These are phyloP conservation scores for Trypanosoma cruzi DNA, from an alignment of 208 protist genomes.

Conservation along the genomic window DNA sequence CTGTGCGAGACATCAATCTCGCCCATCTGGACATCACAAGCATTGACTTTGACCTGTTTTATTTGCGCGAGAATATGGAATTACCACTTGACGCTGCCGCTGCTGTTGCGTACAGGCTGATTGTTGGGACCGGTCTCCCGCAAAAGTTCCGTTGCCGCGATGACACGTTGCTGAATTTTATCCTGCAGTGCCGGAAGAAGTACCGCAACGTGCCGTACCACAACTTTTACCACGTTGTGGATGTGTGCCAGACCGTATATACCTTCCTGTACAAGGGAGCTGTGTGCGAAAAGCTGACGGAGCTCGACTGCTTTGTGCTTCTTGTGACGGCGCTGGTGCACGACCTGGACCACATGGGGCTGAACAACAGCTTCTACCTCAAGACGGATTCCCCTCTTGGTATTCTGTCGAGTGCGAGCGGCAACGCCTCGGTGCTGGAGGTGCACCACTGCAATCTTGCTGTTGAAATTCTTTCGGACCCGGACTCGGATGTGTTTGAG, in stretches of 20 bases:
- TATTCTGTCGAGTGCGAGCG: conserved; percentile 80
- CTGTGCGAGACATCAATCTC: conserved; percentile 41
- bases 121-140: conserved; percentile 61
- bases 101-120: conserved; percentile 45
- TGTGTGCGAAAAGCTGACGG: conserved; percentile 56
- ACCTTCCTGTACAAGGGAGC: conserved; percentile 64
- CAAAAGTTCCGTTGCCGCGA: conserved; percentile 80
- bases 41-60: conserved; percentile 69
- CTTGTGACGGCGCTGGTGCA: conserved; percentile 79
- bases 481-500: conserved; percentile 73
- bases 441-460: conserved; percentile 90
- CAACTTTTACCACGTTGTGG: conserved; percentile 89
- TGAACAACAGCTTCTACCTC: conserved; percentile 92
- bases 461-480: conserved; percentile 83
- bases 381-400: conserved; percentile 88
- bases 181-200: conserved; percentile 77
- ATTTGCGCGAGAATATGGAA: conserved; percentile 43
- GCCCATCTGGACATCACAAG: conserved; percentile 59
- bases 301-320: conserved; percentile 83
- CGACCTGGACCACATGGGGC: conserved; percentile 89
- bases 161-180: conserved; percentile 75
- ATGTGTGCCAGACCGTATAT: conserved; percentile 81
- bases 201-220: conserved; percentile 88
- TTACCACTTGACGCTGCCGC: conserved; percentile 59
- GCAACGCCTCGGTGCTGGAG: conserved; percentile 84